phyloP scores from a whole-genome alignment of 176 grass and related monocot genomes.

The Phragmites australis region DNA sequence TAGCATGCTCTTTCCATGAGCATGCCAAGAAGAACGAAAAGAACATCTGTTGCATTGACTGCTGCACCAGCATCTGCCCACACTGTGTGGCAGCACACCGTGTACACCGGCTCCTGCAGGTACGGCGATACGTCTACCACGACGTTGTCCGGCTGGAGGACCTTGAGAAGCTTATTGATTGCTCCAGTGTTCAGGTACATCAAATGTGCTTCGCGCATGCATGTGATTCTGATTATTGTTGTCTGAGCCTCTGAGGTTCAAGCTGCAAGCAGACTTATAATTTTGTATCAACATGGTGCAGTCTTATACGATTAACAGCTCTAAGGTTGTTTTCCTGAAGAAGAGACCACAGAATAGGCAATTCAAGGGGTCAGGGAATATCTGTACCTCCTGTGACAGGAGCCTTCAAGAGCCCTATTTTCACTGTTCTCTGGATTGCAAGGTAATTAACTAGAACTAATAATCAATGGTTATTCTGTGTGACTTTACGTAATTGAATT shows the following conservation, averaged over 20 bases:
- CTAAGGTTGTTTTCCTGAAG: constrained; percentile 97
- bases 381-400: constrained; percentile 89
- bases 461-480: constrained; percentile 22
- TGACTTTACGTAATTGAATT: constrained; percentile 20
- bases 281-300: constrained; percentile 52
- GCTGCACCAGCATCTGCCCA: constrained; percentile 95
- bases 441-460: constrained; percentile 55
- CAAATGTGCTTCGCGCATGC: constrained; percentile 33
- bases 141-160: constrained; percentile 90
- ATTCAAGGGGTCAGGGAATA: constrained; percentile 94
- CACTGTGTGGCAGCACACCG: constrained; percentile 84
- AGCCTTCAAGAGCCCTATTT: constrained; percentile 96
- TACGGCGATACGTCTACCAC: constrained; percentile 88
- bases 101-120: constrained; percentile 80
- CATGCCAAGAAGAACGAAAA: constrained; percentile 93
- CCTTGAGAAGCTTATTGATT: constrained; percentile 89
- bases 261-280: constrained; percentile 36
- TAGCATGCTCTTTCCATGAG: constrained; percentile 75
- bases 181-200: constrained; percentile 90
- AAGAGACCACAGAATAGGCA: constrained; percentile 97
- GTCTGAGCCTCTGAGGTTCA: constrained; percentile 29
- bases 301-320: constrained; percentile 98
- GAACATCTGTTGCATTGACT: constrained; percentile 96
- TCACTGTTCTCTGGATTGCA: constrained; percentile 95
- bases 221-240: constrained; percentile 19